Percentiles rank a stretch among this genome's conserved stretches.
Evolutionary conservation across 2,329 filamentous ascomycete species (phyloP).

Genomic region (Calonectria fujianensis): DNA sequence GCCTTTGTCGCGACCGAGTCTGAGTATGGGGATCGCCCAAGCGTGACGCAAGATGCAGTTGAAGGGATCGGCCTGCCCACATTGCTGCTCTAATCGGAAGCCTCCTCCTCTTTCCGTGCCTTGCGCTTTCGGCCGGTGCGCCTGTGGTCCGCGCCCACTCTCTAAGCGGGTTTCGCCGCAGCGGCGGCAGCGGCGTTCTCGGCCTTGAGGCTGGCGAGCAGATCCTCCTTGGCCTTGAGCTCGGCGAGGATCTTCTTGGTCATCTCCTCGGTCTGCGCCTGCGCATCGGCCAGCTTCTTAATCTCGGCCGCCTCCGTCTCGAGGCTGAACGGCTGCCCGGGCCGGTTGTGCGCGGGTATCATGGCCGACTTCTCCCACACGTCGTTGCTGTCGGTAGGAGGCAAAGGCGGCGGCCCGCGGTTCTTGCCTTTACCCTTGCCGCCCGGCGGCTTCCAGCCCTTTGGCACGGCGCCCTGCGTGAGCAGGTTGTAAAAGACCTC

Average conservation of each 20-base stretch:
- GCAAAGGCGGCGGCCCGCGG: slow-evolving; percentile 63
- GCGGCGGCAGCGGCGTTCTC: slow-evolving; percentile 72
- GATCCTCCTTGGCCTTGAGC: slow-evolving; percentile 79
- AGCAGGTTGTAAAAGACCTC: slow-evolving; percentile 93
- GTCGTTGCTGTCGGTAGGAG: slow-evolving; percentile 65
- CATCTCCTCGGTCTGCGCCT: slow-evolving; percentile 78
- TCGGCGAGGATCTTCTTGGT: slow-evolving; percentile 74
- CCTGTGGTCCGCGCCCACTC: slow-evolving; percentile 27
- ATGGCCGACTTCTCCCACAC: slow-evolving; percentile 82
- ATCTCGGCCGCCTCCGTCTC: slow-evolving; percentile 81
- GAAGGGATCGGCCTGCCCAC: neutral
- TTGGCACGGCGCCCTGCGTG: slow-evolving; percentile 80
- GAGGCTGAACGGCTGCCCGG: slow-evolving; percentile 83
- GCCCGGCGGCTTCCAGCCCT: slow-evolving; percentile 65
- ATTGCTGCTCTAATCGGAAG: slow-evolving; percentile 4
- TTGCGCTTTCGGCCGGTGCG: slow-evolving; percentile 33
- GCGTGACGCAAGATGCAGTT: neutral
- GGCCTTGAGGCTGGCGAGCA: slow-evolving; percentile 76
- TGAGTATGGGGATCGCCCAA: neutral
- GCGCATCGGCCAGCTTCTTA: slow-evolving; percentile 77
- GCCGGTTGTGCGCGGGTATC: slow-evolving; percentile 80
- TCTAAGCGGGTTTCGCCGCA: slow-evolving; percentile 58
- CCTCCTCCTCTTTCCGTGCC: slow-evolving; percentile 21
- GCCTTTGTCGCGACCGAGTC: neutral
- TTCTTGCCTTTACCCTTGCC: slow-evolving; percentile 73